Evolutionary conservation across 768 basidiomycete genomes (phyloP), one percentile per base, ranked within the genome.

Genomic region (Xerocomellus amylosporus): DNA sequence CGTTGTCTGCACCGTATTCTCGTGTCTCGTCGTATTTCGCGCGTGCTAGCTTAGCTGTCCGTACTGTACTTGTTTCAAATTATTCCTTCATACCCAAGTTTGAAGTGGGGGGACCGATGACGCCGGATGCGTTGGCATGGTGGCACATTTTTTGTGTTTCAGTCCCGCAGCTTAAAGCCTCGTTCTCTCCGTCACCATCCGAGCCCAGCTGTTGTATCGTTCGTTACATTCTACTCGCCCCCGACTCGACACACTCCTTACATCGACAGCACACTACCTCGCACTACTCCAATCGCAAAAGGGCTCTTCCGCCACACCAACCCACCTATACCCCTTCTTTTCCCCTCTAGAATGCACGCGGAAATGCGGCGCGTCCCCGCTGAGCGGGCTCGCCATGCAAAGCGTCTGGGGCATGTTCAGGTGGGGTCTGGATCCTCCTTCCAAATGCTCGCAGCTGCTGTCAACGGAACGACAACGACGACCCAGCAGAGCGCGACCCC

Each of bases 341-440:
- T 15, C 33, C 33, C 33, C 34, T 47, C 53, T 20, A 41, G 12
- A 56, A 71, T 73, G 69, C 65, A 69, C 41, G 47, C 63, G 1
- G 61, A 38, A 39, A 54, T 56, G 54, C 63, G 67, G 17, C 69
- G 71, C 34, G 38, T 63, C 20, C 69, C 70, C 34, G 65, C 40
- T 61, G 70, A 71, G 68, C 71, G 67, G 71, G 69, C 49, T 39
- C 64, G 58, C 51, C 71, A 71, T 47, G 61, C 62, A 45, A 71
- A 71, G 30, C 71, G 70, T 37, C 56, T 71, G 31, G 71, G 67
- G 3, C 58, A 71, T 30, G 66, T 55, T 36, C 63, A 60, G 33
- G 1, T 6, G 14, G 52, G 53, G 15, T 33, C 58, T n/a, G 63
- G 48, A 48, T n/a, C n/a, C n/a, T n/a, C 39, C 47, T 9, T 49